Percentiles rank a stretch among this genome's conserved stretches.
phyloP scores from a whole-genome alignment of 2,329 filamentous ascomycete species.

The Arthrobotrys sphaeroides region DNA sequence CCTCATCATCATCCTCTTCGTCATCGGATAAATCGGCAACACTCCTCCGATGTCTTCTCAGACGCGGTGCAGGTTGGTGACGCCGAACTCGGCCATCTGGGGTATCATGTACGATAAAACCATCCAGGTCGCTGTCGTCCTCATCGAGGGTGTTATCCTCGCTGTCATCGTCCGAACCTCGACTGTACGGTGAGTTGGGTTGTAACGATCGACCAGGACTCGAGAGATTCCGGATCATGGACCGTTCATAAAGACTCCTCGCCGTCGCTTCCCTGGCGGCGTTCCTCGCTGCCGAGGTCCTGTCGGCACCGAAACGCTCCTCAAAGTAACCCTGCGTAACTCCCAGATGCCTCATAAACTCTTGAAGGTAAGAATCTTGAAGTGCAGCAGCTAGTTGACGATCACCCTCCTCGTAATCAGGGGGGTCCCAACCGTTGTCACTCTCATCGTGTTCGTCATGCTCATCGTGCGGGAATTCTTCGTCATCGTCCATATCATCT shows the following conservation, averaged over 20 bases:
- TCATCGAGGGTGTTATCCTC: conserved; percentile 52
- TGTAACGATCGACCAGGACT: conserved; percentile 36
- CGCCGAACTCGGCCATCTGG: conserved; percentile 53
- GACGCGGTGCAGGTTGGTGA: conserved; percentile 19
- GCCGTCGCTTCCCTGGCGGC: conserved; percentile 2
- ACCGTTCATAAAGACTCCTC: conserved; percentile 23
- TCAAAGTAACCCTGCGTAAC: conserved; percentile 37
- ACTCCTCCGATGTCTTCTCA: conserved; percentile 32
- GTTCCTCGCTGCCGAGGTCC: conserved; percentile 34
- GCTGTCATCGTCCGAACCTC: conserved; percentile 55
- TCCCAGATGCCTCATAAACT: conserved; percentile 47
- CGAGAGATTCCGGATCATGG: conserved; percentile 22
- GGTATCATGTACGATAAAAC: conserved; percentile 57
- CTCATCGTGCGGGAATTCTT: conserved; percentile 54
- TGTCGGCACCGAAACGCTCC: conserved; percentile 47
- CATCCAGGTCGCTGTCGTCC: conserved; percentile 53
- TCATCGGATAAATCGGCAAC: conserved; percentile 49
- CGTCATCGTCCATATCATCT: conserved; percentile 53
- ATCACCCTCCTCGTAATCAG: conserved; percentile 46
- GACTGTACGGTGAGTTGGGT: conserved; percentile 38
- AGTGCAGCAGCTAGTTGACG: conserved; percentile 41
- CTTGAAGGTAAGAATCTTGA: conserved; percentile 52
- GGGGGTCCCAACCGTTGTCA: conserved; percentile 34
- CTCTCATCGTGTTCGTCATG: no score
- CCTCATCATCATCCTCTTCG: conserved; percentile 55